Percentiles rank a stretch among this genome's conserved stretches.
phyloP scores from a whole-genome alignment of 176 grass and related monocot genomes.

The Carex cristatella region DNA sequence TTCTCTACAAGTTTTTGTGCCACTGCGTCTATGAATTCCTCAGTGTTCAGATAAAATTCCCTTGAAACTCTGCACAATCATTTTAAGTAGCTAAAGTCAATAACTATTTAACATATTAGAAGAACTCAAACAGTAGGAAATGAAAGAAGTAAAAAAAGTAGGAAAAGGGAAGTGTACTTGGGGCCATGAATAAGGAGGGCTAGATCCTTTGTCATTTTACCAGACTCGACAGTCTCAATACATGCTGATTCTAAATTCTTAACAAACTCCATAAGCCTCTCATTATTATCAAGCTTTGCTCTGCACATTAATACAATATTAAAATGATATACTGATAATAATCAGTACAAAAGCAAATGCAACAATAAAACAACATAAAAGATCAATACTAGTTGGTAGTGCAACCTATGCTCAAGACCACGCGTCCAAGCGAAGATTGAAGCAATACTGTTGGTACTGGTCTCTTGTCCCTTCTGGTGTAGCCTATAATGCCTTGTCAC shows the following conservation, averaged over 20 bases:
- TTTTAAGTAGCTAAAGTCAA: neutral
- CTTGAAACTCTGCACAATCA: conserved; percentile 59
- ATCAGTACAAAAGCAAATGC: neutral
- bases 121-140: neutral
- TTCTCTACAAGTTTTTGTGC: conserved; percentile 50
- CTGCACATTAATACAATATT: conserved; percentile 30
- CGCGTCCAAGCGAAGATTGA: conserved; percentile 98
- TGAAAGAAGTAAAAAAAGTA: neutral
- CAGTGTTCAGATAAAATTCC: conserved; percentile 69
- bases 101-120: neutral
- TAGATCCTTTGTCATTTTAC: conserved; percentile 98
- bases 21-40: conserved; percentile 84
- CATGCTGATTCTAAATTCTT: conserved; percentile 85
- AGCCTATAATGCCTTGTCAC: conserved; percentile 90
- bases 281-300: conserved; percentile 87
- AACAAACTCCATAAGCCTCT: conserved; percentile 57
- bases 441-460: conserved; percentile 97
- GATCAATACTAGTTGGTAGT: neutral
- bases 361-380: neutral
- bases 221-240: conserved; percentile 80
- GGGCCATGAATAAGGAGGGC: conserved; percentile 85
- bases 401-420: conserved; percentile 81
- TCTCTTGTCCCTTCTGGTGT: conserved; percentile 86
- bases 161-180: conserved; percentile 45
- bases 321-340: neutral